Evolutionary conservation across 352 stramenopile species (phyloP), one percentile per base, ranked within the genome.

Genomic region (Pythium myriotylum): DNA sequence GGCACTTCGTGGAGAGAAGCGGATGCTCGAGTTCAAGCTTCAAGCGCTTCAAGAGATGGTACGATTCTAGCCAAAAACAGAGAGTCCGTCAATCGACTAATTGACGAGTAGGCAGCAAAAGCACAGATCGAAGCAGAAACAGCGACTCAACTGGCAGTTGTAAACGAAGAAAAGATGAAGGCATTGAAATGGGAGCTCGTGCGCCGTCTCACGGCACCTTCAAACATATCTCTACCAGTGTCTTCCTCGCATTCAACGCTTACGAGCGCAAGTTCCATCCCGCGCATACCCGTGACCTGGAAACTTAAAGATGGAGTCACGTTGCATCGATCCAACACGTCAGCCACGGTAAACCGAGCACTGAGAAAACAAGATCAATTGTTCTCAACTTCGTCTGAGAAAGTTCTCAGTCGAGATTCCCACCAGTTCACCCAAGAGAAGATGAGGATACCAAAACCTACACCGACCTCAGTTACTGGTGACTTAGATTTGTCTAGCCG

Each of bases 141-240:
- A 10, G 62, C 65, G 35, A 80, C 65, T 22, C 54, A 70, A 17
- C 58, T 63, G 20, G 78, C 74, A 5, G 32, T 62, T 4, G 68
- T 84, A 26, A 76, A 60, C 9, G 80, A 91, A 52, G 79, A 89
- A 23, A 78, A 78, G 37, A 82, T 85, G 70, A 87, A 89, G 59
- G 82, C 75, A 3, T 54, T 91, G 33, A 89, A 91, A 46, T 91
- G 80, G 79, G 82, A 91, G 56, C 69, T 91, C 12, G 76, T 91
- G 35, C 82, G 82, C 0, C 75, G 84, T 14, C 63, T 88, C 3
- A 72, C 69, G 2, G 58, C 72, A 16, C 37, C 37, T 33, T 20
- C 51, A 5, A n/a, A 16, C 22, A 23, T 52, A n/a, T 40, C 56
- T 5, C 20, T 20, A 4, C 53, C 47, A 10, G 43, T 24, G 3